These are phyloP conservation scores for Astrephomene gubernaculifera DNA, from an alignment of 139 green algal species.

Conservation along the genomic window DNA sequence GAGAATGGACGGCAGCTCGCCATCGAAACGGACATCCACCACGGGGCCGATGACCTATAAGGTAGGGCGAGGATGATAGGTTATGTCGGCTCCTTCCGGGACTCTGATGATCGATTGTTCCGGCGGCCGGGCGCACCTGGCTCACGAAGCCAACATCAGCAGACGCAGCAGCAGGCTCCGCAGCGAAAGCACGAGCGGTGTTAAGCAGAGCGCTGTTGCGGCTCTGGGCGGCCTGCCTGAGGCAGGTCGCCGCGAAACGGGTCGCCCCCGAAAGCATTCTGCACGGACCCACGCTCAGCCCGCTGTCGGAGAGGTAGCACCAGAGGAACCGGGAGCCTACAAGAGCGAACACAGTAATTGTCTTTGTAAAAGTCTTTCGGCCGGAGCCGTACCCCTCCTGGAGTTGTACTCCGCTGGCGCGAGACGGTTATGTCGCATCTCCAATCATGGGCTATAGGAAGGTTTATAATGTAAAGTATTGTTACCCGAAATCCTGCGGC, in stretches of 20 bases:
- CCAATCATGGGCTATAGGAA: too few species aligned
- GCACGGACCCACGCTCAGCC: background rate
- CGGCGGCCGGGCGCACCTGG: constrained; percentile 21
- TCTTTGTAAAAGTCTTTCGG: too few species aligned
- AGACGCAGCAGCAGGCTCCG: constrained; percentile 36
- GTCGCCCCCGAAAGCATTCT: constrained; percentile 25
- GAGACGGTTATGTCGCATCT: too few species aligned
- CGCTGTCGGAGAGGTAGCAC: background rate
- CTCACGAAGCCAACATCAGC: constrained; percentile 33
- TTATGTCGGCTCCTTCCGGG: background rate
- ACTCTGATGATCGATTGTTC: constrained; percentile 26
- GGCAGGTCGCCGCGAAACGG: constrained; percentile 25
- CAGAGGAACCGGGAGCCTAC: too few species aligned
- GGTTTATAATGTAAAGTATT: too few species aligned
- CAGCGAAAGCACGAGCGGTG: constrained; percentile 21
- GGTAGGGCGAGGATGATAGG: too few species aligned
- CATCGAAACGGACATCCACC: constrained; percentile 98
- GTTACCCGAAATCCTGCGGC: too few species aligned
- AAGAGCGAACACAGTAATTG: too few species aligned
- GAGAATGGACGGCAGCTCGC: constrained; percentile 94
- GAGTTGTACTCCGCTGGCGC: too few species aligned
- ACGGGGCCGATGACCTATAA: constrained; percentile 96
- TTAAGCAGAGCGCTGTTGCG: constrained; percentile 24
- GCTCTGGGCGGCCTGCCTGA: constrained; percentile 21
- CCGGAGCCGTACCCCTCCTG: too few species aligned